Evolutionary conservation across 495 filamentous ascomycete species (phyloP).

Genomic region (Rhypophila decipiens): DNA sequence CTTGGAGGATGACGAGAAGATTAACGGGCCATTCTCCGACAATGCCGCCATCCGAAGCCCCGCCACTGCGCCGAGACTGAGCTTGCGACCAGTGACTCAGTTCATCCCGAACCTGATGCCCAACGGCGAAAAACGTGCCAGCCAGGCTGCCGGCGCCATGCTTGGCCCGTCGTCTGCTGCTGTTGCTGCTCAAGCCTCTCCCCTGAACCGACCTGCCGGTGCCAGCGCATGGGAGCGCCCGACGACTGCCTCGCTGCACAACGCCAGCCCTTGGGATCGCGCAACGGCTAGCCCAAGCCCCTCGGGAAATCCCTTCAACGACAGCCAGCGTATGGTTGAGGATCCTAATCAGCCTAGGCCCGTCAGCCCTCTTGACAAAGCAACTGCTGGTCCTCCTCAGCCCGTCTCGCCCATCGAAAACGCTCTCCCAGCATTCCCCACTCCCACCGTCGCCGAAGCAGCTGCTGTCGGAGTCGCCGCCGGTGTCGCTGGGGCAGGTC

Average conservation of each 20-base stretch:
- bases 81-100: conserved; percentile 80
- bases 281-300: conserved; percentile 39
- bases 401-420: conserved; percentile 22
- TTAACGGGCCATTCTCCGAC: conserved; percentile 39
- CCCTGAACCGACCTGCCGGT: conserved; percentile 19
- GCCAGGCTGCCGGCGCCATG: conserved; percentile 43
- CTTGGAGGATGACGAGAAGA: conserved; percentile 54
- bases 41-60: conserved; percentile 27
- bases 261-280: conserved; percentile 25
- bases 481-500: conserved; percentile 25
- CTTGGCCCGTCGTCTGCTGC: conserved; percentile 30
- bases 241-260: conserved; percentile 13
- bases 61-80: conserved; percentile 61
- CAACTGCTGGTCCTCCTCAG: conserved; percentile 22
- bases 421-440: conserved; percentile 4
- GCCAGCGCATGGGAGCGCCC: conserved; percentile 38
- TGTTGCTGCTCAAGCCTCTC: conserved; percentile 10
- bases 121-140: conserved; percentile 32
- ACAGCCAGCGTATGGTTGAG: conserved; percentile 31
- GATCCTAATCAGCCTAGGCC: conserved; percentile 16
- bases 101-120: conserved; percentile 64
- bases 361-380: conserved; percentile 33
- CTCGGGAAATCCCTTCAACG: conserved; percentile 47
- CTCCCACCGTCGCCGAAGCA: conserved; percentile 5
- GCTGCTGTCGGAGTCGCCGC: conserved; percentile 37